Evolutionary conservation across 345 rosid genomes (phyloP), one percentile per base, ranked within the genome.

Genomic region (Moricandia arvensis): DNA sequence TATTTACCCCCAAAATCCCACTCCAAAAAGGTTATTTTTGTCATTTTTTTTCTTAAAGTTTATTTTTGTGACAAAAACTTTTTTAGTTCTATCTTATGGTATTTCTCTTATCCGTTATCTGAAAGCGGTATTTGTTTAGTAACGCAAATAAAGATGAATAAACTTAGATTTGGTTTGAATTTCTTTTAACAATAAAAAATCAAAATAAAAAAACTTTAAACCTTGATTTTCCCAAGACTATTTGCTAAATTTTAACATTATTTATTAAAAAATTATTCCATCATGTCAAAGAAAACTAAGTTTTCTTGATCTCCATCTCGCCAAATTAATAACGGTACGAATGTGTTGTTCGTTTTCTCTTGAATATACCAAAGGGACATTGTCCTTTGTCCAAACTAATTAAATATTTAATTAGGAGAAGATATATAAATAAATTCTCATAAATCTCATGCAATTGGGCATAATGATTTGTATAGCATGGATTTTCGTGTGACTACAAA

Each of bases 91-190:
- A n/a, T n/a, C n/a, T n/a, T n/a, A n/a, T n/a, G n/a, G n/a, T n/a
- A n/a, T n/a, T n/a, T n/a, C n/a, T n/a, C n/a, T n/a, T n/a, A n/a
- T n/a, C n/a, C n/a, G n/a, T 69, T 38, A 30, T 61, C 59, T 34
- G 79, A 68, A 60, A 75, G 12, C 8, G 9, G 10, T 45, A 4
- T 18, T 59, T 75, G 15, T 24, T 10, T 60, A 27, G 71, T 76
- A 63, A 13, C 17, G 34, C 12, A 24, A 34, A 68, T 13, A 37
- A 68, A 53, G 33, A 37, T 55, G 16, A 58, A 24, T 27, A 41
- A 64, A 70, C 75, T 71, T 76, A 69, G 69, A 67, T 79, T 73
- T 74, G 82, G 82, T 68, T 80, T 80, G 90, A 87, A 61, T 0
- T 10, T 24, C 6, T 7, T 29, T 59, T 59, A n/a, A n/a, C n/a